phyloP scores from a whole-genome alignment of 441 rosid genomes.

The Oxalis stricta region DNA sequence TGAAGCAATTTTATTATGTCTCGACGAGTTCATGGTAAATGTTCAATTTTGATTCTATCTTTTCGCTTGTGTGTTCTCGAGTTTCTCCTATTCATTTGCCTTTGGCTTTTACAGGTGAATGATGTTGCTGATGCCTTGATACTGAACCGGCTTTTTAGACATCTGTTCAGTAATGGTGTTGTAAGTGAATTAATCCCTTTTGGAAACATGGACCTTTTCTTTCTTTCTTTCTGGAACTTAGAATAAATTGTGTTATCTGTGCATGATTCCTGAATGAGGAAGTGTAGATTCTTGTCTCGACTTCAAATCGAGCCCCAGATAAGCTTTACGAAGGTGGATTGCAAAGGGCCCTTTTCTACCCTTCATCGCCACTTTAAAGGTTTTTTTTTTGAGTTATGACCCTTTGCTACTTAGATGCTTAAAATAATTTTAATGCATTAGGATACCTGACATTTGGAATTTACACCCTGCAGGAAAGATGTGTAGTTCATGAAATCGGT shows the following conservation, averaged over 20 bases:
- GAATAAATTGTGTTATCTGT: slow-evolving; percentile 11
- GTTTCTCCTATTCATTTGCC: background rate
- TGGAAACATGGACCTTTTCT: slow-evolving; percentile 3
- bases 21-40: slow-evolving; percentile 99
- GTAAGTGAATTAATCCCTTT: slow-evolving; percentile 36
- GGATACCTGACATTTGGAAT: slow-evolving; percentile 5
- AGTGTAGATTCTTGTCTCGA: slow-evolving; percentile 77
- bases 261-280: slow-evolving; percentile 25
- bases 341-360: slow-evolving; percentile 96
- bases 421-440: too few species aligned
- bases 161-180: slow-evolving; percentile 68
- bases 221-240: background rate
- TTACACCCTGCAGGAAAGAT: slow-evolving; percentile 47
- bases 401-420: background rate
- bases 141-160: slow-evolving; percentile 70
- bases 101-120: slow-evolving; percentile 35
- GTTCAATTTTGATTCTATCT: too few species aligned
- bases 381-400: slow-evolving; percentile 10
- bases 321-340: slow-evolving; percentile 88
- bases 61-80: background rate
- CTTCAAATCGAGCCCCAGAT: slow-evolving; percentile 94
- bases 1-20: slow-evolving; percentile 72
- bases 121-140: slow-evolving; percentile 92
- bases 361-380: slow-evolving; percentile 79
- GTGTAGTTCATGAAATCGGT: slow-evolving; percentile 75